Base-by-base conservation (phyloP, 2,329 filamentous ascomycete species). In the Emergomyces pasteurianus region DNA sequence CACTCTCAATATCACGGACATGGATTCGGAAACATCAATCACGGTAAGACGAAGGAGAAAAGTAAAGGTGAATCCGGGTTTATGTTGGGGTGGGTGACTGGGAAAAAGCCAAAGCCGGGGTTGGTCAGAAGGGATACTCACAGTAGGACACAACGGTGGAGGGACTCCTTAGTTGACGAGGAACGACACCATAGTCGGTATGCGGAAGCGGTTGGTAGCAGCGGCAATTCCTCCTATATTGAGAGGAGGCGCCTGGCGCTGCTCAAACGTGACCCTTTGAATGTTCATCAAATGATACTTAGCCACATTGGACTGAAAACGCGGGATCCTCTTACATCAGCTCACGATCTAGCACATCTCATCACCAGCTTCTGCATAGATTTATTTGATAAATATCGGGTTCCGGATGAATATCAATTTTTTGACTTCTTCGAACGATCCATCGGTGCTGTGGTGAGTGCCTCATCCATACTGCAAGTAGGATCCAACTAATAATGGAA, bases 361-460 rank as follows among this genome's bases (percentile, higher is more conserved):
- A 86, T 87, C 63, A 83, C 83, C 1, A 78, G 79, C 62, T 77
- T 84, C 49, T 84, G 84, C 69, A 81, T 78, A 8, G 83, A 82
- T 4, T 78, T 83, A 40, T 87, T 86, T 65, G 83, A 86, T 65
- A 77, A 82, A 7, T 81, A 84, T 62, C 78, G 79, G 3, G 74
- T 82, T 56, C 80, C 82, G 16, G 53, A 56, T 26, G 53, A 56
- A 23, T 56, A 56, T 56, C 53, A 85, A 62, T 86, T 87, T 58
- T 68, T 87, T 0, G 84, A 87, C 63, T 87, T 87, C 81, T 87
- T 88, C 63, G 84, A 86, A 64, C 79, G 78, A 16, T 83, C 80
- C 1, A 86, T 87, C 49, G 85, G 84, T 12, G 72, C 70, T 1
- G 73, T 79, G 40, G 64, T 65, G 47, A 57, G 61, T 59, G 9